Evolutionary conservation across 2,329 filamentous ascomycete species (phyloP).

Genomic region (Fusarium mangiferae): DNA sequence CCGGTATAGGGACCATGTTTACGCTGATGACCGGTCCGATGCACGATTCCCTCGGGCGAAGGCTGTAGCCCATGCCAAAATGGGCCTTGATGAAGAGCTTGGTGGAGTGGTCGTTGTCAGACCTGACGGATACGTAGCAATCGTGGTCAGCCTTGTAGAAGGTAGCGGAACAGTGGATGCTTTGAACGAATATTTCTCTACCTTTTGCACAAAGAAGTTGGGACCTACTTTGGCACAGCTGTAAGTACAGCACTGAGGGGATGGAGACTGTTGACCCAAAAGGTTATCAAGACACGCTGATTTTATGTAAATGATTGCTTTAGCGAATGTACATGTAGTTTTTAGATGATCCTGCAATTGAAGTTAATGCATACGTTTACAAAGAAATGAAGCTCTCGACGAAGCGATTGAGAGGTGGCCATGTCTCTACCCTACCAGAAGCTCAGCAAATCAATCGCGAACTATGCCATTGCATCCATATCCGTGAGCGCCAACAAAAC

Average conservation of each 20-base stretch:
- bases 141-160: conserved; percentile 77
- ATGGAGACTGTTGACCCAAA: neutral
- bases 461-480: neutral
- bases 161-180: conserved; percentile 83
- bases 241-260: conserved; percentile 14
- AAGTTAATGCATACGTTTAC: neutral
- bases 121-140: conserved; percentile 87
- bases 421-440: neutral
- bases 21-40: conserved; percentile 86
- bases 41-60: conserved; percentile 73
- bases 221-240: conserved; percentile 48
- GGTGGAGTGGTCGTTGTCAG: conserved; percentile 86
- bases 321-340: conserved; percentile 1
- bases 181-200: conserved; percentile 82
- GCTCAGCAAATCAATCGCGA: neutral
- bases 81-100: conserved; percentile 78
- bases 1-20: conserved; percentile 83
- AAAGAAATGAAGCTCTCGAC: neutral
- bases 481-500: neutral
- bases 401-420: neutral
- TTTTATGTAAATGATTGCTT: neutral
- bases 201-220: conserved; percentile 73
- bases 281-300: neutral
- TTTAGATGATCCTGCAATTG: neutral
- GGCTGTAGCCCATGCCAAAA: conserved; percentile 85